Percentiles rank a stretch among this genome's conserved stretches.
phyloP scores from a whole-genome alignment of 2,329 filamentous ascomycete species.

The Coniella lustricola region DNA sequence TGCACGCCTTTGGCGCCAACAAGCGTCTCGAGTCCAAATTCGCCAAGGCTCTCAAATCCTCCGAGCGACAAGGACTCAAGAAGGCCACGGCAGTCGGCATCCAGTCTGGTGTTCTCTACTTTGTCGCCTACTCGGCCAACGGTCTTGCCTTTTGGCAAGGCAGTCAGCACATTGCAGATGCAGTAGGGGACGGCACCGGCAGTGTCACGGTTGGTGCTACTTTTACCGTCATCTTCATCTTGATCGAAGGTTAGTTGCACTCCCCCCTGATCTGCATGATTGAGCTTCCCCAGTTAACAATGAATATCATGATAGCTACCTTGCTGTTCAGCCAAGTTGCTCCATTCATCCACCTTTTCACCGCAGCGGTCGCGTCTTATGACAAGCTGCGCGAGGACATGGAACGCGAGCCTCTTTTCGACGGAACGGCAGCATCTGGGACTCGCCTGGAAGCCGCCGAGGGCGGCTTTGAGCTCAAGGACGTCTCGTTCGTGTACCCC shows the following conservation, averaged over 20 bases:
- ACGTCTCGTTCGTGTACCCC: slow-evolving; percentile 35
- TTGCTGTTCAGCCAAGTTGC: slow-evolving; percentile 54
- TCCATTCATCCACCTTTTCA: slow-evolving; percentile 54
- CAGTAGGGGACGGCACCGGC: slow-evolving; percentile 22
- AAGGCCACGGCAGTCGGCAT: slow-evolving; percentile 49
- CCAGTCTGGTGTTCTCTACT: slow-evolving; percentile 58
- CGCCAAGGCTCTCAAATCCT: slow-evolving; percentile 13
- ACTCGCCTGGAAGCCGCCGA: slow-evolving; percentile 13
- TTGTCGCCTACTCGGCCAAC: slow-evolving; percentile 58
- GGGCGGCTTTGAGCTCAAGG: slow-evolving; percentile 11
- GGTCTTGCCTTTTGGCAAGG: slow-evolving; percentile 62
- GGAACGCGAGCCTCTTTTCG: slow-evolving; percentile 38
- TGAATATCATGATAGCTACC: slow-evolving; percentile 31
- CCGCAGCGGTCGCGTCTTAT: slow-evolving; percentile 46
- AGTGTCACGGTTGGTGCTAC: slow-evolving; percentile 39
- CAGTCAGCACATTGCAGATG: slow-evolving; percentile 32
- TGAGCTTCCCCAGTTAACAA: background rate
- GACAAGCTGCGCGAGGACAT: slow-evolving; percentile 50
- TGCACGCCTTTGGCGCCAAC: slow-evolving; percentile 58
- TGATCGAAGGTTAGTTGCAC: slow-evolving; percentile 38
- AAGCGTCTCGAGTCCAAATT: slow-evolving; percentile 54
- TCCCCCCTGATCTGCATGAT: background rate
- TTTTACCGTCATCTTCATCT: slow-evolving; percentile 48
- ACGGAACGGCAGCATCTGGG: slow-evolving; percentile 24
- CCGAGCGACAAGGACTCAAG: slow-evolving; percentile 38